These are phyloP conservation scores for Immersiella caudata DNA, from an alignment of 495 filamentous ascomycete genomes.

Conservation along the genomic window DNA sequence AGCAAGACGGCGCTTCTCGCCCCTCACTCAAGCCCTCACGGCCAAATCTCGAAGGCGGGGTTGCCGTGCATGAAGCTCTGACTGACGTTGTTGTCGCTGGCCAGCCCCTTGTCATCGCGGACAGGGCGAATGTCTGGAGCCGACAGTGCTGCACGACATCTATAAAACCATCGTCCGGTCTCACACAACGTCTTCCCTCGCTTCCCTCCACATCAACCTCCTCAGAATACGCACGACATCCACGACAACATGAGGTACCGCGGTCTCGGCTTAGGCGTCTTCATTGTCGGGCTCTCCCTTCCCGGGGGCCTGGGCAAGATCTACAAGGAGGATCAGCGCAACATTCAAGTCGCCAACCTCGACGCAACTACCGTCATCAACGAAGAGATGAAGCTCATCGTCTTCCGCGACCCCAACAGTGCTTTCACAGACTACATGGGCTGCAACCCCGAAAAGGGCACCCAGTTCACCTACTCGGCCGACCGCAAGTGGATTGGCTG, in stretches of 20 bases:
- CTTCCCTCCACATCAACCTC: not conserved
- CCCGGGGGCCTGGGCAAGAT: not conserved
- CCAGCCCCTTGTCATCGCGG: no score
- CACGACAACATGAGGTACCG: slow-evolving; percentile 5
- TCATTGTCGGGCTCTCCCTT: not conserved
- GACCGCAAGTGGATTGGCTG: not conserved
- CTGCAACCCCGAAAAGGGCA: not conserved
- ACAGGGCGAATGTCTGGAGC: no score
- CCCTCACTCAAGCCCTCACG: no score
- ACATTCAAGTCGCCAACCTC: slow-evolving; percentile 6
- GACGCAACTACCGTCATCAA: slow-evolving; percentile 1
- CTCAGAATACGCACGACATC: not conserved
- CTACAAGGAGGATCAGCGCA: not conserved
- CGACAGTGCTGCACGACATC: no score
- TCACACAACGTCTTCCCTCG: not conserved
- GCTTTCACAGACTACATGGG: slow-evolving; percentile 3
- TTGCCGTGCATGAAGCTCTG: no score
- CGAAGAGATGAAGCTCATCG: not conserved
- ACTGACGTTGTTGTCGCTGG: no score
- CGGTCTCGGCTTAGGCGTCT: not conserved
- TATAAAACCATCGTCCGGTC: not conserved
- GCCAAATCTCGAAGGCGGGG: no score
- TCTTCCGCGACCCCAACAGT: not conserved
- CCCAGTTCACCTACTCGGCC: slow-evolving; percentile 6
- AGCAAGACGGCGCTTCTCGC: no score